Conservation (phyloP, 1,284 basidiomycete species). For the Melampsora abietis-canadensis region DNA sequence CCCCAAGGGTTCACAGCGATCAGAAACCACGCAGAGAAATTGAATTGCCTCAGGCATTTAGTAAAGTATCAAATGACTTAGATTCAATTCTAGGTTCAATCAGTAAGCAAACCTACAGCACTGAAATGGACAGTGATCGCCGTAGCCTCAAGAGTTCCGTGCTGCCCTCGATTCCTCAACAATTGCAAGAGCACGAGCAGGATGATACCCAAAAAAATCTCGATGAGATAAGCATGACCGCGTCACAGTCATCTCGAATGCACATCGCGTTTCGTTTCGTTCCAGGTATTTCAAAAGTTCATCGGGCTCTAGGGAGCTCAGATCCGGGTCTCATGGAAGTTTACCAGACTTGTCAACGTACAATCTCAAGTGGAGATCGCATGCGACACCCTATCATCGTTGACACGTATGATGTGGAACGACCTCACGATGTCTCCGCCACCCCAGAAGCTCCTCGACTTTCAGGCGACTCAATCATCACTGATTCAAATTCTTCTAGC, state of each 20-base stretch:
- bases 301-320: not conserved
- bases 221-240: not conserved
- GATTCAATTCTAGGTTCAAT: not conserved
- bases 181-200: conserved; percentile 2
- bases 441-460: not conserved
- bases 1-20: not conserved
- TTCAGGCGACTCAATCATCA: not conserved
- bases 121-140: not conserved
- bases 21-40: not conserved
- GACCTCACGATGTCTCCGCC: not conserved
- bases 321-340: conserved; percentile 4
- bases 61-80: not conserved
- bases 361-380: conserved; percentile 6
- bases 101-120: not conserved
- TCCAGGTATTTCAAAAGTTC: conserved; percentile 1
- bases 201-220: not conserved
- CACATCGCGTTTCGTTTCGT: not conserved
- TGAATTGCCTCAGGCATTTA: not conserved
- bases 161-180: conserved; percentile 2
- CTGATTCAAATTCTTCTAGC: not conserved
- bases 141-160: not conserved
- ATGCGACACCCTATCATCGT: not conserved
- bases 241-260: not conserved
- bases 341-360: conserved; percentile 1
- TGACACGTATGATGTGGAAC: not conserved